Evolutionary conservation across 768 basidiomycete genomes (phyloP).

Genomic region (Steccherinum ochraceum): DNA sequence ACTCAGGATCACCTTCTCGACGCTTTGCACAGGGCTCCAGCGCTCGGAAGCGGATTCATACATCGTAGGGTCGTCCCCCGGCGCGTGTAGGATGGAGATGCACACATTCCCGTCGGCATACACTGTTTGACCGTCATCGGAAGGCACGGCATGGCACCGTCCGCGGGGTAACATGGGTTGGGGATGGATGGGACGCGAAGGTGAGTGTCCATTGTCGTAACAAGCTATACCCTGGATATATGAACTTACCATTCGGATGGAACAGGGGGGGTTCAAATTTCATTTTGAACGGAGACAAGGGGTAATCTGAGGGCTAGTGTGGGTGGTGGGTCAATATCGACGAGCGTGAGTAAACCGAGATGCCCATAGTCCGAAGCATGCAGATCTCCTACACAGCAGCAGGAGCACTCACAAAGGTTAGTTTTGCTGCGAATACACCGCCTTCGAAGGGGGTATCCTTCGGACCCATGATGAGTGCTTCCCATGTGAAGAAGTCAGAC

Average conservation of each 20-base stretch:
- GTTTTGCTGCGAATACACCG: conserved; percentile 86
- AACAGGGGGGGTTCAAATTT: conserved; percentile 95
- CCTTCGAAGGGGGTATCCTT: conserved; percentile 97
- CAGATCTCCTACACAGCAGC: no score
- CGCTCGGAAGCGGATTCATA: conserved; percentile 95
- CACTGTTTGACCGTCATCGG: conserved; percentile 57
- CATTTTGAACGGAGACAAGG: conserved; percentile 99
- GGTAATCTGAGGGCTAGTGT: conserved; percentile 62
- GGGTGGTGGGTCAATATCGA: neutral
- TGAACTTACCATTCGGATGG: conserved; percentile 87
- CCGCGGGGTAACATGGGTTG: no score
- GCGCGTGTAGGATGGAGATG: conserved; percentile 96
- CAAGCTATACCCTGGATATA: no score
- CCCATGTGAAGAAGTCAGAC: conserved; percentile 94
- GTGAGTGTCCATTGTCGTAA: no score
- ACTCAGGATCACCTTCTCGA: conserved; percentile 93
- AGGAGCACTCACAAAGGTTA: conserved; percentile 73
- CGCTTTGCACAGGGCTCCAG: conserved; percentile 98
- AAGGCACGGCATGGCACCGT: conserved; percentile 6
- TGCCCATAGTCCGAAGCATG: no score
- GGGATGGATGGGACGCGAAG: no score
- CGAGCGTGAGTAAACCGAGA: neutral
- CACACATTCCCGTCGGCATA: conserved; percentile 96
- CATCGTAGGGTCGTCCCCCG: conserved; percentile 86
- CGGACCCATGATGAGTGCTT: conserved; percentile 89